Conservation (phyloP, 2,329 filamentous ascomycete genomes). For the Alternaria tenuissima region DNA sequence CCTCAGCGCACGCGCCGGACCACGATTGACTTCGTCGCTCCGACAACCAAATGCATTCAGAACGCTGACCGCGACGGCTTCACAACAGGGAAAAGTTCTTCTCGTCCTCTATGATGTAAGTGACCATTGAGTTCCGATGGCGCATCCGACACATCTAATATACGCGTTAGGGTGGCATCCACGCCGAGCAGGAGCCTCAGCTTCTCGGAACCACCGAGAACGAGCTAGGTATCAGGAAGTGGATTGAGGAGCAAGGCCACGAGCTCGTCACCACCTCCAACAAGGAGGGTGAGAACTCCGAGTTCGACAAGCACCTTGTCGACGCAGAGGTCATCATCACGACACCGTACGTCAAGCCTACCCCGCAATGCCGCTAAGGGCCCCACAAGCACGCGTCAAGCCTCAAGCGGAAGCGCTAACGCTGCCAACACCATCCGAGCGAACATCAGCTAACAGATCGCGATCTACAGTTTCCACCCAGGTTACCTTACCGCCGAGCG, state of each 20-base stretch:
- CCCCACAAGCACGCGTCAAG: conserved; percentile 39
- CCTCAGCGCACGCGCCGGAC: conserved; percentile 56
- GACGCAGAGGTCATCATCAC: conserved; percentile 99
- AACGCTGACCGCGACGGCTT: conserved; percentile 70
- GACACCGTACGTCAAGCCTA: conserved; percentile 73
- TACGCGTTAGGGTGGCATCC: conserved; percentile 71
- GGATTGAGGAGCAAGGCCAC: conserved; percentile 97
- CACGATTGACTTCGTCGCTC: conserved; percentile 54
- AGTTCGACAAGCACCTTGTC: conserved; percentile 93
- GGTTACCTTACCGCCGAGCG: conserved; percentile 97
- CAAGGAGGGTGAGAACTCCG: conserved; percentile 94
- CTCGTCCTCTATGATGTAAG: conserved; percentile 90
- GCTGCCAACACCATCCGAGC: conserved; percentile 17
- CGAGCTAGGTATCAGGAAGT: conserved; percentile 95
- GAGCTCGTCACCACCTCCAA: conserved; percentile 96
- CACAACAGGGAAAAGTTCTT: conserved; percentile 92
- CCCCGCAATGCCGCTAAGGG: conserved; percentile 38
- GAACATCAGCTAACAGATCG: conserved; percentile 22
- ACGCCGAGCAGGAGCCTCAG: conserved; percentile 86
- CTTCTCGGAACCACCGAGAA: conserved; percentile 97
- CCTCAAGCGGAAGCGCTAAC: conserved; percentile 19
- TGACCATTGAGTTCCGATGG: conserved; percentile 31
- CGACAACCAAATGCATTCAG: conserved; percentile 61
- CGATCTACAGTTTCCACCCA: conserved; percentile 81
- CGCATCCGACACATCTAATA: conserved; percentile 29